Percentiles rank a stretch among this genome's conserved stretches.
Conservation (phyloP, 495 filamentous ascomycete genomes). For the Penicillium steckii region DNA sequence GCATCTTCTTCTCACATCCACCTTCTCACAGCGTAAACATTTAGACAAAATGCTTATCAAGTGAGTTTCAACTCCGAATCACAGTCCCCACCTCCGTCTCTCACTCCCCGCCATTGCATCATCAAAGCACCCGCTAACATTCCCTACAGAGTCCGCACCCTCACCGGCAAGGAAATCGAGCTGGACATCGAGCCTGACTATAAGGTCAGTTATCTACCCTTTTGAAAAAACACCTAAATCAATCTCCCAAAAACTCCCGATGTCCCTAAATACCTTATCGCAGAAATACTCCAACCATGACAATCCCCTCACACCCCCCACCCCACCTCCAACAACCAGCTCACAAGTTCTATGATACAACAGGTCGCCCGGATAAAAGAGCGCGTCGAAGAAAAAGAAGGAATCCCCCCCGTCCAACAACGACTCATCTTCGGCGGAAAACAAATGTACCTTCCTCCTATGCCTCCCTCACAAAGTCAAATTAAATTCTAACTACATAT, state of each 20-base stretch:
- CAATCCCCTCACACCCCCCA: not conserved
- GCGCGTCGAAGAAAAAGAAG: constrained; percentile 97
- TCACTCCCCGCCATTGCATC: constrained; percentile 16
- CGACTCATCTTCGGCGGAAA: constrained; percentile 94
- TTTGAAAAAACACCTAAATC: not conserved
- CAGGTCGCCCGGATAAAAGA: constrained; percentile 96
- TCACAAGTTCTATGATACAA: not conserved
- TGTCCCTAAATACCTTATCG: not conserved
- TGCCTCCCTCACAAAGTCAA: not conserved
- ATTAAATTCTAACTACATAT: not conserved
- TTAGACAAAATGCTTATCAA: constrained; percentile 48
- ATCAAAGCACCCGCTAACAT: constrained; percentile 13
- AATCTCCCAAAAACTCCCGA: not conserved
- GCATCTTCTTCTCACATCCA: not conserved
- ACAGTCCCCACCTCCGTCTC: not conserved
- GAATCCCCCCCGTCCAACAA: constrained; percentile 96
- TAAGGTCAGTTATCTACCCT: constrained; percentile 56
- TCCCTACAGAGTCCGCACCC: constrained; percentile 80
- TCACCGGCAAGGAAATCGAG: constrained; percentile 98
- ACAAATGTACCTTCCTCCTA: constrained; percentile 73
- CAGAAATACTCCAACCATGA: not conserved
- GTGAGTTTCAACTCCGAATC: constrained; percentile 23
- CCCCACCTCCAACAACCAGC: not conserved
- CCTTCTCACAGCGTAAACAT: not conserved
- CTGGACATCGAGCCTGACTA: constrained; percentile 93